Evolutionary conservation across 495 filamentous ascomycete species (phyloP), one percentile per base, ranked within the genome.

Genomic region (Letharia columbiana): DNA sequence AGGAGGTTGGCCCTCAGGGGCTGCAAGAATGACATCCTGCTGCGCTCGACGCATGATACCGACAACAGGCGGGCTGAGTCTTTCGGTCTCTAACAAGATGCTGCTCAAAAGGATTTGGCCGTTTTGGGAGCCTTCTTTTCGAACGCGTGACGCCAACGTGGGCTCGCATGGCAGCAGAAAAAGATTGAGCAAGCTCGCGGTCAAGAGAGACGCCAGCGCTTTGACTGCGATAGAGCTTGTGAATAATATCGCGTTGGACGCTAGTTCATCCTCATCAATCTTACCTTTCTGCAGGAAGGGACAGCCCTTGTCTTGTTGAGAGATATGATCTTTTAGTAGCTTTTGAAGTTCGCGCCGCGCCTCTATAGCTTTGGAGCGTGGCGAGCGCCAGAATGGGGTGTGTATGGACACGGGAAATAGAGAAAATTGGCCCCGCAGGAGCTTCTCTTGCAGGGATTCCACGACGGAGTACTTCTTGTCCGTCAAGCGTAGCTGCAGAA

Each of bases 371-470:
- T 62, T 69, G 10, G 65, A 65, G 15, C 73, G 47, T 23, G 73
- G 71, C 11, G 73, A 74, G 13, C 63, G 66, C 73, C 73, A 75
- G 35, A 75, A 59, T 13, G 58, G 42, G 4, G 70, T 67, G 50
- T 67, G 72, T n/a, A 75, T 59, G 31, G 60, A 67, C 28, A 74
- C 67, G 15, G 73, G 73, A 17, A 75, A 68, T 9, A 75, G 44
- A 8, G 71, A 73, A 65, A 75, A 75, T 61, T 75, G 73, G 1
- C 73, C 73, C 8, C 73, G 61, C 0, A 75, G 68, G 1, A 75
- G 68, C 49, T 65, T 66, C 54, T 74, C 73, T 45, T 75, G 73
- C 41, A 73, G 56, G 0, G 31, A 20, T 58, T 69, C 66, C n/a
- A 75, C 39, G 3, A 60, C n/a, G 17, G 44, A 31, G 12, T 20